Evolutionary conservation across 805 yeast genomes (phyloP).

Genomic region (Cyberlindnera euphorbiae): DNA sequence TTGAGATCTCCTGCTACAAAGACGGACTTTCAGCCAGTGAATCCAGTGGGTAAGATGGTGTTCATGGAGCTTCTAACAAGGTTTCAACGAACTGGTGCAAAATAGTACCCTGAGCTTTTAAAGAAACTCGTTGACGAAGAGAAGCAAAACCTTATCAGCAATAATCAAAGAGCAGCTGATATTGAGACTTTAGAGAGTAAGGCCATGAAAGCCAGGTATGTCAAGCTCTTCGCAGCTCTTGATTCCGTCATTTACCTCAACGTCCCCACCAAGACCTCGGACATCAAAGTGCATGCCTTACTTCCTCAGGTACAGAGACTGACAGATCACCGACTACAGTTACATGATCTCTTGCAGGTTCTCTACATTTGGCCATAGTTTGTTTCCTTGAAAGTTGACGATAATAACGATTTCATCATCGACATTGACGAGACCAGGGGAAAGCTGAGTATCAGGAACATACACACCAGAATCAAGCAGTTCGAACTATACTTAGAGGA

Average conservation of each 20-base stretch:
- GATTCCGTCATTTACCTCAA: slow-evolving; percentile 17
- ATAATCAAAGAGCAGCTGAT: slow-evolving; percentile 37
- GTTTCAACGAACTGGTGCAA: slow-evolving; percentile 42
- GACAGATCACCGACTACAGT: slow-evolving; percentile 5
- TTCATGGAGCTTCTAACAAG: slow-evolving; percentile 41
- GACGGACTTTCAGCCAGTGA: slow-evolving; percentile 17
- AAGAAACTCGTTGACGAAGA: slow-evolving; percentile 41
- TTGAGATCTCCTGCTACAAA: slow-evolving; percentile 26
- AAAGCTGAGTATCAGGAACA: slow-evolving; percentile 4
- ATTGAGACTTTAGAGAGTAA: slow-evolving; percentile 25
- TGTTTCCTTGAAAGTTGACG: slow-evolving; percentile 12
- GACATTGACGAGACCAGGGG: slow-evolving; percentile 16
- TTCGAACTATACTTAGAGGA: slow-evolving; percentile 12
- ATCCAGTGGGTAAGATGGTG: slow-evolving; percentile 42
- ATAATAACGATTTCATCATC: slow-evolving; percentile 16
- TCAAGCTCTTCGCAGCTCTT: slow-evolving; percentile 16
- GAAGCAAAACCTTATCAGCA: slow-evolving; percentile 31
- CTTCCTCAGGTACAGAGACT: slow-evolving; percentile 16
- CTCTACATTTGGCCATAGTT: slow-evolving; percentile 21
- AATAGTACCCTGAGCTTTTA: slow-evolving; percentile 40
- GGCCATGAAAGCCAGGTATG: neutral
- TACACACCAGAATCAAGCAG: slow-evolving; percentile 4
- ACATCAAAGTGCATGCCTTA: slow-evolving; percentile 13
- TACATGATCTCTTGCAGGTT: slow-evolving; percentile 17
- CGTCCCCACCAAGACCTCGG: slow-evolving; percentile 16